A percentile compares a stretch with the other conserved stretches of the same genome.
phyloP scores from a whole-genome alignment of 345 rosid species.

The Populus simonii region DNA sequence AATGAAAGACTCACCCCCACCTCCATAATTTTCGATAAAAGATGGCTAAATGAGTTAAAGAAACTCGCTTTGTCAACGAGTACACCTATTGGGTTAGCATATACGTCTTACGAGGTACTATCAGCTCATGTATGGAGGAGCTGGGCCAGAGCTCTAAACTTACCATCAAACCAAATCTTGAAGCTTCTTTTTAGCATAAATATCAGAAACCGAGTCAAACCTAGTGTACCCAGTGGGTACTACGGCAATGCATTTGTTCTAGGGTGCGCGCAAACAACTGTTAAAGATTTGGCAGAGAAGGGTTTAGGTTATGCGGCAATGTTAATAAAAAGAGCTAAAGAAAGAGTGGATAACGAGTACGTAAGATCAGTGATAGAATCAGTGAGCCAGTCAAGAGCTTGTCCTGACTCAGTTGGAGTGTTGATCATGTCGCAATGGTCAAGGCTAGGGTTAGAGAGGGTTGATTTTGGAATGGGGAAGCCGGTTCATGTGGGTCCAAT shows the following conservation, averaged over 20 bases:
- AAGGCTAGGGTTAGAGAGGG: slow-evolving; percentile 66
- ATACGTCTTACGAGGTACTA: slow-evolving; percentile 71
- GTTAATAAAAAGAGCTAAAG: slow-evolving; percentile 69
- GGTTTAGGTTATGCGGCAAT: slow-evolving; percentile 52
- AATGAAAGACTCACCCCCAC: slow-evolving; percentile 62
- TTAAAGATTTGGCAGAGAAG: slow-evolving; percentile 53
- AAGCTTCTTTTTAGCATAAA: slow-evolving; percentile 77
- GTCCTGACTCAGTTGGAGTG: slow-evolving; percentile 72
- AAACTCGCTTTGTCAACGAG: slow-evolving; percentile 35
- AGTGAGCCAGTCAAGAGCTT: slow-evolving; percentile 47
- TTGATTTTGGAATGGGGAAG: slow-evolving; percentile 75
- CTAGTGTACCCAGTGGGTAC: slow-evolving; percentile 64
- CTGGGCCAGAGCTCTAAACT: slow-evolving; percentile 69
- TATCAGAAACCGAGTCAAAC: slow-evolving; percentile 62
- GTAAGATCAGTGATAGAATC: slow-evolving; percentile 56
- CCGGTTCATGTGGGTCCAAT: slow-evolving; percentile 68
- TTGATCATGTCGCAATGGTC: slow-evolving; percentile 87
- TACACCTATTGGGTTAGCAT: slow-evolving; percentile 29
- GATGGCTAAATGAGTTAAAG: slow-evolving; percentile 49
- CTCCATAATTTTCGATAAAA: slow-evolving; percentile 41
- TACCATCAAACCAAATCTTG: slow-evolving; percentile 57
- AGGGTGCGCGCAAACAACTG: slow-evolving; percentile 63
- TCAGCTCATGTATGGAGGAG: slow-evolving; percentile 85
- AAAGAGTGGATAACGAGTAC: slow-evolving; percentile 48
- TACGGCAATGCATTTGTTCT: slow-evolving; percentile 87